Evolutionary conservation across 306 rosid genomes (phyloP).

Genomic region (Corylus heterophylla): DNA sequence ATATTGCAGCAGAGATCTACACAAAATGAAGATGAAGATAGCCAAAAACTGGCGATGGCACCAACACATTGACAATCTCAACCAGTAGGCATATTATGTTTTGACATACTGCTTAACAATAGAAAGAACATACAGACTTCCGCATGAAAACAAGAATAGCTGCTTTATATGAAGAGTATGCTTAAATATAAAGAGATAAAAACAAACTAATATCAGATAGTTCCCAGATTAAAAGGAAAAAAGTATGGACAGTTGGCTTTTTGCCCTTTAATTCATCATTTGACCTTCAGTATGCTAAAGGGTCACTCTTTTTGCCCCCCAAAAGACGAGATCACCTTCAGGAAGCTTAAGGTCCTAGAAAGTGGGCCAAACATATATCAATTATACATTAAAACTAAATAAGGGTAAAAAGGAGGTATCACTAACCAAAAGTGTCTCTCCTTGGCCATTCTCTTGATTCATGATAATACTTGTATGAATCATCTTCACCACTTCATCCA

Average conservation of each 20-base stretch:
- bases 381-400: slow-evolving; percentile 11
- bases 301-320: slow-evolving; percentile 5
- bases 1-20: slow-evolving; percentile 9
- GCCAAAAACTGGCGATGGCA: neutral
- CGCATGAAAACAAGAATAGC: neutral
- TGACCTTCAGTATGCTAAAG: neutral
- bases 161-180: neutral
- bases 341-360: neutral
- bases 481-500: slow-evolving; percentile 92
- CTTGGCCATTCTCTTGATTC: slow-evolving; percentile 50
- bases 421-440: slow-evolving; percentile 83
- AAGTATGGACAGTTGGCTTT: no score
- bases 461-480: slow-evolving; percentile 52
- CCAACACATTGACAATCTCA: neutral
- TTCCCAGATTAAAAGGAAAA: neutral
- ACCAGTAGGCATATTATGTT: neutral
- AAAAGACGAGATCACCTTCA: neutral
- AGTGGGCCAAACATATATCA: neutral
- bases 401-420: slow-evolving; percentile 21
- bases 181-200: no score
- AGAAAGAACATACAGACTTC: neutral
- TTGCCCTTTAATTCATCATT: neutral
- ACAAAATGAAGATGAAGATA: neutral
- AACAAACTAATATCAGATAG: neutral
- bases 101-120: neutral